Evolutionary conservation across 2,329 filamentous ascomycete species (phyloP), one percentile per base, ranked within the genome.

Genomic region (Aspergillus novofumigatus): DNA sequence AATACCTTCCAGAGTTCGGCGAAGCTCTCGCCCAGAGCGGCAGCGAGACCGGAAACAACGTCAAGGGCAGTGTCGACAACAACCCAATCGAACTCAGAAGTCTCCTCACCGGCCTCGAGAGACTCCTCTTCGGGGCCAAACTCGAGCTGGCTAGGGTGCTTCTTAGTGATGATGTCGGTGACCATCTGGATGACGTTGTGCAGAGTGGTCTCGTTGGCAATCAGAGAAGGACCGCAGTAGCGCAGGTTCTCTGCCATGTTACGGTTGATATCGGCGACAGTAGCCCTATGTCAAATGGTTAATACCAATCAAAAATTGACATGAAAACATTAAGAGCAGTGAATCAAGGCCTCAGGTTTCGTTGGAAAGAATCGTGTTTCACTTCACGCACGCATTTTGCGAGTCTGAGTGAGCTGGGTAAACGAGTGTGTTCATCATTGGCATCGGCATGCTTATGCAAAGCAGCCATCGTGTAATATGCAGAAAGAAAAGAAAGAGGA

Each of bases 361-460:
- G 68, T 70, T 73, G 66, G 62, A 72, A 67, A 75, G 14, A 81
- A 85, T 83, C 88, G 91, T 81, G 62, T 78, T 95, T 94, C 87
- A 87, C 91, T 91, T 89, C 91, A 96, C 86, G 79, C 86, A 86
- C 89, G 86, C 73, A 78, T 78, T 83, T 80, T 83, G 79, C 84
- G 90, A 87, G 88, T 97, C 89, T 90, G 91, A 96, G 92, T 97
- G 93, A 97, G 92, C 92, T 97, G 92, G 92, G 93, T 93, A 93
- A 71, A 92, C 91, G 90, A 86, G 81, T 57, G 84, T 81, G 78
- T 48, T 96, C 92, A 97, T 97, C 92, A 91, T 87, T 53, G 42
- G 49, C 55, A 59, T 42, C 21, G n/a, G 28, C 49, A 47, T 48
- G 44, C 49, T 28, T 23, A 4, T 25, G 25, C 32, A 14, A 23